A percentile compares a stretch with the other conserved stretches of the same genome.
Evolutionary conservation across 345 rosid species (phyloP).

Genomic region (Pistacia atlantica): DNA sequence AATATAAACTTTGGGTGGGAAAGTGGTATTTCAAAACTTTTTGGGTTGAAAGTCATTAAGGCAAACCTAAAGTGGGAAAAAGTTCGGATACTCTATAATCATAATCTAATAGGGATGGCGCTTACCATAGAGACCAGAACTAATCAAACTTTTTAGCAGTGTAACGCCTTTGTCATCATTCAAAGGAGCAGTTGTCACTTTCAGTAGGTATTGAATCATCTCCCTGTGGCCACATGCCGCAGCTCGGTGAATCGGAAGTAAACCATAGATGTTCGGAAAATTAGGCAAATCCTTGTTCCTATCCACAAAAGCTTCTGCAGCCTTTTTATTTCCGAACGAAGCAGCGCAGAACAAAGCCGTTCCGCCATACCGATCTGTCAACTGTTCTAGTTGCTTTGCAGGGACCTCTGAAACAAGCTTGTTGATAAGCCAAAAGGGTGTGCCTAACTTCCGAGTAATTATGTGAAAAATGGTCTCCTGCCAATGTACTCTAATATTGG

Average conservation of each 20-base stretch:
- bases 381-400: not conserved
- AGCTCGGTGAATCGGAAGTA: not conserved
- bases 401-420: not conserved
- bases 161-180: not conserved
- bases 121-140: not conserved
- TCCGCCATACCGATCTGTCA: not conserved
- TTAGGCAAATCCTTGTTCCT: not conserved
- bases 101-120: not conserved
- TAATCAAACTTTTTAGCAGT: not conserved
- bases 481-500: not conserved
- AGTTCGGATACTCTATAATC: no score
- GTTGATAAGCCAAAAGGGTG: not conserved
- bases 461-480: constrained; percentile 1
- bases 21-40: no score
- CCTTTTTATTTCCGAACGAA: not conserved
- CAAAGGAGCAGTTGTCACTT: not conserved
- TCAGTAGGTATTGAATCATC: not conserved
- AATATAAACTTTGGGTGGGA: no score
- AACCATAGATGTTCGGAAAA: fast-evolving
- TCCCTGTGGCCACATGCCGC: not conserved
- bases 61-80: no score
- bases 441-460: not conserved
- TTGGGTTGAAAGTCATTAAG: no score
- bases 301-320: not conserved
- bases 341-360: not conserved